phyloP scores from a whole-genome alignment of 208 protist genomes.

The Perkinsela sp. region DNA sequence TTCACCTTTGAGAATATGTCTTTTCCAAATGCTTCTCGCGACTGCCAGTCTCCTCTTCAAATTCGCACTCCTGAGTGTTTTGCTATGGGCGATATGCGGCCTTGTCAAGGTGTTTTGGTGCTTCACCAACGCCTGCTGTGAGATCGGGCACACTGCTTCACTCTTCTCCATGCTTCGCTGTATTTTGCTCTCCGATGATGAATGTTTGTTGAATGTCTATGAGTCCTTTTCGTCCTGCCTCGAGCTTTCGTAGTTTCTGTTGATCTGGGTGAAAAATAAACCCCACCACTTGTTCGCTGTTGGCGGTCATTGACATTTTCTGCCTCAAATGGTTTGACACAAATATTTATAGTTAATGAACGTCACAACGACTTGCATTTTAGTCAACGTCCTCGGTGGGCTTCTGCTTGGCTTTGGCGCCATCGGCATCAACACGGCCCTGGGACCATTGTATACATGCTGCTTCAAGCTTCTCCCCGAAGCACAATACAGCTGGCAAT shows the following conservation, averaged over 20 bases:
- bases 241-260: too few relatives aligned
- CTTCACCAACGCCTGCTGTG: background rate
- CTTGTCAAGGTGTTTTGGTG: background rate
- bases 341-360: too few relatives aligned
- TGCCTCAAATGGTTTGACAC: too few relatives aligned
- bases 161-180: background rate
- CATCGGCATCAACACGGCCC: background rate
- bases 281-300: too few relatives aligned
- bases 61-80: background rate
- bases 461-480: background rate
- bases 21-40: background rate
- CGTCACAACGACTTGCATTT: background rate
- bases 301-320: too few relatives aligned
- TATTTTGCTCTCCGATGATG: background rate
- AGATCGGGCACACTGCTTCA: background rate
- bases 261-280: too few relatives aligned
- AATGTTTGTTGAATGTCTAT: too few relatives aligned
- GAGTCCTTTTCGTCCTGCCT: too few relatives aligned
- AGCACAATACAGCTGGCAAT: background rate
- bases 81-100: background rate
- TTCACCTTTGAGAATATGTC: background rate
- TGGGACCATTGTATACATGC: background rate
- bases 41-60: background rate
- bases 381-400: background rate
- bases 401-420: background rate